phyloP scores from a whole-genome alignment of 208 protist species.

The Crithidia bombi region DNA sequence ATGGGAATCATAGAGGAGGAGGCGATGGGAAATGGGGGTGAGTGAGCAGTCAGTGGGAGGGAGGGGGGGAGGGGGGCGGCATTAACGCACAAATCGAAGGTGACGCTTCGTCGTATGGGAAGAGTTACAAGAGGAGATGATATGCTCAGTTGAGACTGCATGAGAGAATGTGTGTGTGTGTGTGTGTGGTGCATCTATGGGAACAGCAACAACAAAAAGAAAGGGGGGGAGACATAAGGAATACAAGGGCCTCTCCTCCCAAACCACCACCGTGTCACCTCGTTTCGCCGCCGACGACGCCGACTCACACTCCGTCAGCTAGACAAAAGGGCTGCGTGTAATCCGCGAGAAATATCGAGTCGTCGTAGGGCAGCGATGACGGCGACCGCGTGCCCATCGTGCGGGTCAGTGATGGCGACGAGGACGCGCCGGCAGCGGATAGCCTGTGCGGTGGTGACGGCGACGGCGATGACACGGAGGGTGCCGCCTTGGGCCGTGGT shows the following conservation, averaged over 20 bases:
- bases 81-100: too few relatives aligned
- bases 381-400: neutral
- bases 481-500: neutral
- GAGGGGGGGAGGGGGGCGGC: too few relatives aligned
- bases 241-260: too few relatives aligned
- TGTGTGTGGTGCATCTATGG: neutral
- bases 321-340: slow-evolving; percentile 5
- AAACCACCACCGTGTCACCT: too few relatives aligned
- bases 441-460: slow-evolving; percentile 11
- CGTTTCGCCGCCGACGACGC: too few relatives aligned
- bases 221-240: neutral
- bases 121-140: too few relatives aligned
- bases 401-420: neutral
- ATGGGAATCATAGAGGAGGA: too few relatives aligned
- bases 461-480: slow-evolving; percentile 5
- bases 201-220: neutral
- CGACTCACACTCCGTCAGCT: neutral
- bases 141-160: too few relatives aligned
- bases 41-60: too few relatives aligned
- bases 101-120: too few relatives aligned
- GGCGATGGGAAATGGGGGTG: too few relatives aligned
- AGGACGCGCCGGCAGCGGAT: neutral
- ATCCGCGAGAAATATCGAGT: slow-evolving; percentile 4
- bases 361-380: slow-evolving; percentile 9
- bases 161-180: too few relatives aligned